These are phyloP conservation scores for Clausena lansium DNA, from an alignment of 345 rosid species.

Conservation along the genomic window DNA sequence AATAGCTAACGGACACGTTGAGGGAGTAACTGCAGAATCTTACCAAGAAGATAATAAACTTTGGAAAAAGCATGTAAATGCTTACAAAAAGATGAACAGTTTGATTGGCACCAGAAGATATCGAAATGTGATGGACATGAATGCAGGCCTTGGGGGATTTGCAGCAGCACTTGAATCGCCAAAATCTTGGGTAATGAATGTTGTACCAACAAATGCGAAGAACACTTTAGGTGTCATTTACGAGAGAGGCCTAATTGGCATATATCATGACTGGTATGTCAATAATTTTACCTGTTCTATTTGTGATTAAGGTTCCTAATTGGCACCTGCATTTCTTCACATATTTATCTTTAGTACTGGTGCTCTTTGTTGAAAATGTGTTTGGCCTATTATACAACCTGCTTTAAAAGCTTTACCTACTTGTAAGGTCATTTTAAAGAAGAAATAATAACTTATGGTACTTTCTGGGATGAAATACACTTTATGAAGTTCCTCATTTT, in stretches of 20 bases:
- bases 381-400: not conserved
- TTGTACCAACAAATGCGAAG: slow-evolving; percentile 70
- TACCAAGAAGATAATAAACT: slow-evolving; percentile 65
- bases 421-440: not conserved
- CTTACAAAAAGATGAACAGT: slow-evolving; percentile 65
- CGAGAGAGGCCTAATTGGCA: slow-evolving; percentile 90
- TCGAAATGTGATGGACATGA: slow-evolving; percentile 94
- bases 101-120: slow-evolving; percentile 80
- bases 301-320: not conserved
- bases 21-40: slow-evolving; percentile 52
- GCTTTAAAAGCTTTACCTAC: not conserved
- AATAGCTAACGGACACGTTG: slow-evolving; percentile 57
- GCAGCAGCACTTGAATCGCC: slow-evolving; percentile 91
- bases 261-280: slow-evolving; percentile 91
- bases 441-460: not conserved
- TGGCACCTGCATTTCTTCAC: slow-evolving; percentile 7
- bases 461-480: not conserved
- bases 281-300: slow-evolving; percentile 1
- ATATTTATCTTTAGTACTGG: not conserved
- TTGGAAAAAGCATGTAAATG: slow-evolving; percentile 73
- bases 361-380: not conserved
- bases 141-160: slow-evolving; percentile 91
- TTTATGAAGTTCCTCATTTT: not conserved
- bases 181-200: slow-evolving; percentile 96
- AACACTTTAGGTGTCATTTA: slow-evolving; percentile 83